Conservation (phyloP, 495 filamentous ascomycete genomes). For the Cudoniella acicularis region DNA sequence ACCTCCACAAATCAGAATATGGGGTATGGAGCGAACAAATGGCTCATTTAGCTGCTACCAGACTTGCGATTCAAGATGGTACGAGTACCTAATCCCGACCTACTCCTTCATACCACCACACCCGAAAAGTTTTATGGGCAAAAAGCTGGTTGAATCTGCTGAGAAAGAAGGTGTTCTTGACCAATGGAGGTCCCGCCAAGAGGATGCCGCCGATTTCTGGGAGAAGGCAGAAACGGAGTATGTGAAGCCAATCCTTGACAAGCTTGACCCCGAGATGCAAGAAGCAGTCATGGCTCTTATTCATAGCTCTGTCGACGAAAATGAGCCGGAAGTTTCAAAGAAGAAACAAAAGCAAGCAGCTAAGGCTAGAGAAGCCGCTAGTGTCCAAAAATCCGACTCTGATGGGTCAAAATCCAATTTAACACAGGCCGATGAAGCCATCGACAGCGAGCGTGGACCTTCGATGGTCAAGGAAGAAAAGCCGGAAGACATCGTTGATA, state of each 20-base stretch:
- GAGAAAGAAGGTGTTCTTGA: constrained; percentile 68
- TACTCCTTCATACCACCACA: constrained; percentile 90
- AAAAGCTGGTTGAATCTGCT: constrained; percentile 67
- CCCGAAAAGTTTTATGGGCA: constrained; percentile 77
- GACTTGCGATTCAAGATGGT: constrained; percentile 87
- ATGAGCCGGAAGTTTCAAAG: constrained; percentile 1
- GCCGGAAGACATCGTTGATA: no score
- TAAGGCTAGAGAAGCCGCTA: neutral
- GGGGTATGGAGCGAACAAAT: constrained; percentile 82
- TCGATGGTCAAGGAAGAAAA: no score
- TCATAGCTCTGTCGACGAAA: constrained; percentile 30
- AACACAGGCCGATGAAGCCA: no score
- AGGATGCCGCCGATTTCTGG: constrained; percentile 80
- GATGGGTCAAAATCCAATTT: no score
- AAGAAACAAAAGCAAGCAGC: constrained; percentile 10
- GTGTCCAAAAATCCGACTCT: no score
- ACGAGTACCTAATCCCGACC: constrained; percentile 93
- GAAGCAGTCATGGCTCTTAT: constrained; percentile 40
- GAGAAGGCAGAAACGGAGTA: constrained; percentile 68
- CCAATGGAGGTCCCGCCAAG: constrained; percentile 61
- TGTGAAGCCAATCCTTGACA: constrained; percentile 67
- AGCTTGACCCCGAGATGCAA: constrained; percentile 37
- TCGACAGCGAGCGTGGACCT: no score
- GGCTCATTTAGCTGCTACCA: constrained; percentile 89
- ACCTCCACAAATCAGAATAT: constrained; percentile 84